A percentile compares a stretch with the other conserved stretches of the same genome.
Evolutionary conservation across 305 asterid species (phyloP).

Genomic region (Ruellia speciosa): DNA sequence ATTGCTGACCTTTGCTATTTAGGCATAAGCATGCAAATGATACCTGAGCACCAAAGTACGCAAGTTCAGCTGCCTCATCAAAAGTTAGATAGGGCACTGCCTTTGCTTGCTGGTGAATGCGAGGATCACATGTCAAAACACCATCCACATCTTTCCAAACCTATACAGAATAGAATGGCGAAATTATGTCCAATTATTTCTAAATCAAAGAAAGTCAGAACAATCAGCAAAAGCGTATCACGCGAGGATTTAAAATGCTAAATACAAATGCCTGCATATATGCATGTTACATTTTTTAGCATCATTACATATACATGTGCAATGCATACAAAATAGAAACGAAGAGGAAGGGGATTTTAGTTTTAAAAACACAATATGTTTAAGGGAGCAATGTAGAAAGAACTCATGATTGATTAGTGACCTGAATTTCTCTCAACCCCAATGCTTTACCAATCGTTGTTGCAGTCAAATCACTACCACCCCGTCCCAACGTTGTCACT

Average conservation of each 20-base stretch:
- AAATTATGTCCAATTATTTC: too few relatives aligned
- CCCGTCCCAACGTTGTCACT: slow-evolving; percentile 90
- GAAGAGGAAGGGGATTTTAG: background rate
- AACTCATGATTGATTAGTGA: slow-evolving; percentile 3
- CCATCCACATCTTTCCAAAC: slow-evolving; percentile 99
- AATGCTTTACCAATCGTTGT: slow-evolving; percentile 92
- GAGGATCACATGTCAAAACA: slow-evolving; percentile 94
- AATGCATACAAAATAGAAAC: background rate
- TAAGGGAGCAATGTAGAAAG: too few relatives aligned
- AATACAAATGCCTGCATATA: background rate
- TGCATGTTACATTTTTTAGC: background rate
- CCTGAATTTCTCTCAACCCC: slow-evolving; percentile 94
- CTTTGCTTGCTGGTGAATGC: slow-evolving; percentile 50
- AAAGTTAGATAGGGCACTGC: slow-evolving; percentile 88
- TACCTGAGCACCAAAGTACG: slow-evolving; percentile 98
- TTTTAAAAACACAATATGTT: too few relatives aligned
- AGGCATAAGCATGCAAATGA: slow-evolving; percentile 7
- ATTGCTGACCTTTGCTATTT: background rate
- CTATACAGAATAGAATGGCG: slow-evolving; percentile 31
- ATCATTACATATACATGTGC: background rate
- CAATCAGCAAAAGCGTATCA: background rate
- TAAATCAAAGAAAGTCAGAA: too few relatives aligned
- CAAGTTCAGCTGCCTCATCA: slow-evolving; percentile 98
- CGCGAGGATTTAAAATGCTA: background rate
- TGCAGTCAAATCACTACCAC: slow-evolving; percentile 99